Conservation (phyloP, 2,329 filamentous ascomycete species). For the Aspergillus flavus region DNA sequence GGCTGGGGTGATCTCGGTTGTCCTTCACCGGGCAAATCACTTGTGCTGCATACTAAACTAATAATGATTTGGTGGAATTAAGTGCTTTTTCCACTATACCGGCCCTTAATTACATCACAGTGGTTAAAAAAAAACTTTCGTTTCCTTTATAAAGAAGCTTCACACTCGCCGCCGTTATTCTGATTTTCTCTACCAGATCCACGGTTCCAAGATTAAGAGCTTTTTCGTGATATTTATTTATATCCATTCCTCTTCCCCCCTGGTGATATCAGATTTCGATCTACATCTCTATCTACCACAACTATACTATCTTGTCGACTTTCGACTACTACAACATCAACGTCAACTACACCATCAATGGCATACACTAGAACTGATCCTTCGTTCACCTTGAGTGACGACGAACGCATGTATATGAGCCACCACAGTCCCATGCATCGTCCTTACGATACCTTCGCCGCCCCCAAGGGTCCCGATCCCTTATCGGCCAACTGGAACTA, state of each 20-base stretch:
- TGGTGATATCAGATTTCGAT: background rate
- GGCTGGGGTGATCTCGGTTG: conserved; percentile 29
- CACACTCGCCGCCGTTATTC: conserved; percentile 3
- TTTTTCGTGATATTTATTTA: conserved; percentile 4
- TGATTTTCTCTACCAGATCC: conserved; percentile 13
- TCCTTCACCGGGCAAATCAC: conserved; percentile 18
- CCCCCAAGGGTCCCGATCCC: conserved; percentile 31
- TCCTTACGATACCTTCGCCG: conserved; percentile 14
- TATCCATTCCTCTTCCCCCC: background rate
- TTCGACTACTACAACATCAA: background rate
- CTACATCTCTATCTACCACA: conserved; percentile 2
- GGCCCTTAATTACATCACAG: conserved; percentile 17
- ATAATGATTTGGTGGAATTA: background rate
- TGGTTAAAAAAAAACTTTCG: background rate
- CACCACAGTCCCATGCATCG: conserved; percentile 16
- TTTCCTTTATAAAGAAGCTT: conserved; percentile 17
- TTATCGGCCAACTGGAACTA: conserved; percentile 40
- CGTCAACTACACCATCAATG: conserved; percentile 9
- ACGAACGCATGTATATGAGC: conserved; percentile 20
- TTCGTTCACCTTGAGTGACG: conserved; percentile 15
- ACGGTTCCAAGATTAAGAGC: conserved; percentile 15
- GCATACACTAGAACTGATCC: conserved; percentile 15
- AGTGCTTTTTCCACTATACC: background rate
- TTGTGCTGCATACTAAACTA: background rate
- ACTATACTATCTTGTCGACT: background rate